phyloP scores from a whole-genome alignment of 106 monocot genomes.

The Cymbidium sinense region DNA sequence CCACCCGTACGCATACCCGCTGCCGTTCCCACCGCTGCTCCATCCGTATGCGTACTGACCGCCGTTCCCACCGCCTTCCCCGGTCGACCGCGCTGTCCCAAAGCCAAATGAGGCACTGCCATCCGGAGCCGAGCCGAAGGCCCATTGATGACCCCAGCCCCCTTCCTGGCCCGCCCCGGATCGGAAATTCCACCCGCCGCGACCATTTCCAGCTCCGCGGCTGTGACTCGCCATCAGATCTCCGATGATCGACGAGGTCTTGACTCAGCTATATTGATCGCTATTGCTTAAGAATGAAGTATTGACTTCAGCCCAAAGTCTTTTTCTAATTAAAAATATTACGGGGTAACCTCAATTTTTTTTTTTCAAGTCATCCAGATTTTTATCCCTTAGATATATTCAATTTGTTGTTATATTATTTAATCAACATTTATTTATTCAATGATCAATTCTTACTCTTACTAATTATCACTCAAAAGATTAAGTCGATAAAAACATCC shows the following conservation, averaged over 20 bases:
- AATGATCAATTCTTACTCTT: no score
- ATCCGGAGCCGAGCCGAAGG: neutral
- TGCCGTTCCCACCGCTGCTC: neutral
- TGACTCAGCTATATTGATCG: neutral
- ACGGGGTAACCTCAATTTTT: no score
- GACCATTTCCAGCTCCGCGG: neutral
- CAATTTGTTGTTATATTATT: no score
- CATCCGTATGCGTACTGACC: conserved; percentile 6
- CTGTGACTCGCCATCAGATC: conserved; percentile 2
- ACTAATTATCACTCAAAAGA: no score
- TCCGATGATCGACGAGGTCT: neutral
- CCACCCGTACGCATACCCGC: neutral
- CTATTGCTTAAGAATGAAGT: neutral
- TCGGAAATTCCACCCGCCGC: neutral
- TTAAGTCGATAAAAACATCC: no score
- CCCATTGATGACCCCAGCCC: neutral
- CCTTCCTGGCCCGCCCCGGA: neutral
- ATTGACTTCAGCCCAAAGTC: neutral
- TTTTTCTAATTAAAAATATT: neutral
- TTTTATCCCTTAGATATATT: no score
- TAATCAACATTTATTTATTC: no score
- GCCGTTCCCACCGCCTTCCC: neutral
- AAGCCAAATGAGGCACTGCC: neutral
- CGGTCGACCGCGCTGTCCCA: neutral
- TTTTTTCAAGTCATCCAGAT: no score